phyloP scores from a whole-genome alignment of 1,139 yeast species.

The Blastobotrys apis region DNA sequence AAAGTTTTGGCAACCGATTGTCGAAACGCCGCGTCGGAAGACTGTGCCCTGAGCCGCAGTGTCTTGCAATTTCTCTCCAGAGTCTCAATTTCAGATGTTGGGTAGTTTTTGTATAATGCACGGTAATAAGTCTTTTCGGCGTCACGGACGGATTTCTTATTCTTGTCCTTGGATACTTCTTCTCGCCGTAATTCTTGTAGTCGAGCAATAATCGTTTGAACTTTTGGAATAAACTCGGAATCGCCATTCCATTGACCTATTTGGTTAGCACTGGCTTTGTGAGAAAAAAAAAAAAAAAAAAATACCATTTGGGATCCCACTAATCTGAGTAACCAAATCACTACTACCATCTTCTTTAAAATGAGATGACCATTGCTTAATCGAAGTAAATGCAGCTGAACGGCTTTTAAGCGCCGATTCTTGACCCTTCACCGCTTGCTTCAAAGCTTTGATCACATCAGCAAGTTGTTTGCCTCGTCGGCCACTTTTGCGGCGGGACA shows the following conservation, averaged over 20 bases:
- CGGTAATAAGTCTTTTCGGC: constrained; percentile 23
- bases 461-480: constrained; percentile 10
- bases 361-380: constrained; percentile 18
- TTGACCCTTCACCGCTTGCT: constrained; percentile 16
- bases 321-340: constrained; percentile 15
- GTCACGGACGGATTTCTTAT: constrained; percentile 15
- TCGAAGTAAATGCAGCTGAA: constrained; percentile 13
- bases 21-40: constrained; percentile 14
- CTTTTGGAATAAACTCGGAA: constrained; percentile 14
- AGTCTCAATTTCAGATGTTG: constrained; percentile 17
- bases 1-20: constrained; percentile 18
- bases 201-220: constrained; percentile 15
- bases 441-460: constrained; percentile 18
- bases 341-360: constrained; percentile 15
- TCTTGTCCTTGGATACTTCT: constrained; percentile 19
- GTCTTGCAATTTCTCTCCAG: constrained; percentile 19
- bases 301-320: constrained; percentile 7
- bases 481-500: background rate
- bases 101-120: constrained; percentile 22
- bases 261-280: background rate
- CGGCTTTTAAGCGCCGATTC: constrained; percentile 17
- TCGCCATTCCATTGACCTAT: constrained; percentile 15
- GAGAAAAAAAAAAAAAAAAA: too few species aligned
- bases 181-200: constrained; percentile 21
- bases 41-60: constrained; percentile 15